Evolutionary conservation across 345 rosid genomes (phyloP), one percentile per base, ranked within the genome.

Genomic region (Gossypium raimondii): DNA sequence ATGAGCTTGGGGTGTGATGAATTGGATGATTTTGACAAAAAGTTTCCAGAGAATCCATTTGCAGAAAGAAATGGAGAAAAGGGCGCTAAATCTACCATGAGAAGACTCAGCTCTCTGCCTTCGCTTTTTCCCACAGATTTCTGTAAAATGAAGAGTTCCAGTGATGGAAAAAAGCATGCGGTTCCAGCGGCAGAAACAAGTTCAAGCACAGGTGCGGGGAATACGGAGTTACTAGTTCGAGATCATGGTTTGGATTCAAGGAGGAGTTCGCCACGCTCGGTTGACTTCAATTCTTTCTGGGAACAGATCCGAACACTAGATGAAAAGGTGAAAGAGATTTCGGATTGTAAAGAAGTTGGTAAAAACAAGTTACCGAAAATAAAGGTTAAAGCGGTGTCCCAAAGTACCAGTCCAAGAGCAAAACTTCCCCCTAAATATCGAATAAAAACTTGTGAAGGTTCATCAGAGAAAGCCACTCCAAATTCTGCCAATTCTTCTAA

Each of bases 1-100:
- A 74, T 86, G 38, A 88, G 97, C 88, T 47, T 91, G 72, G 99
- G 99, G 0, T 86, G 82, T 58, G 67, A 72, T 67, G 97, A 94
- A 77, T 65, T 90, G 0, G 86, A 82, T 22, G 72, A 74, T 9
- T 2, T 41, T 11, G 94, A 86, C n/a, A 81, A 63, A 51, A 79
- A 78, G 72, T 85, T 75, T 79, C 89, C 84, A 0, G 91, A 89
- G 45, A 85, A 82, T 70, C 72, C 82, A 55, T 69, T 84, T 29
- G 53, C 76, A 67, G 84, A 79, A 44, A 84, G 84, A 58, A 68
- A 68, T 24, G 80, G 72, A 7, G 89, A 82, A 61, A 81, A 51
- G 34, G 83, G 65, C 25, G 25, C 18, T 11, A 68, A 53, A 18
- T 66, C 63, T 10, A 29, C 45, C 24, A 44, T 78, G 10, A 84